Percentiles rank a stretch among this genome's conserved stretches.
These are phyloP conservation scores for Ampelomyces quisqualis DNA, from an alignment of 2,329 filamentous ascomycete species.

Conservation along the genomic window DNA sequence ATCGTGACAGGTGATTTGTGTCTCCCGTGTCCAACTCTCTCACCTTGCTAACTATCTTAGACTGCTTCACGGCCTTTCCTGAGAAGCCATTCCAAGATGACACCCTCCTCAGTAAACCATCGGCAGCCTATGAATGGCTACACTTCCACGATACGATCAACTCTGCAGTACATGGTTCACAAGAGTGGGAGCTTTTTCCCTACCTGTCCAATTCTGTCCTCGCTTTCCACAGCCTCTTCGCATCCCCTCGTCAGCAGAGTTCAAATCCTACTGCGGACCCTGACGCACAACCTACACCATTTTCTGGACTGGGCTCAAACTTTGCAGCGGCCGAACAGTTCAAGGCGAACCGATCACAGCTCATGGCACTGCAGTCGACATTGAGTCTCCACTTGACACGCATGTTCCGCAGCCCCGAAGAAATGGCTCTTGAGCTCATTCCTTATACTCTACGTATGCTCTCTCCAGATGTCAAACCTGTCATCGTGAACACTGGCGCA, in stretches of 20 bases:
- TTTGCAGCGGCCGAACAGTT: conserved; percentile 77
- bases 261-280: conserved; percentile 48
- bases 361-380: conserved; percentile 71
- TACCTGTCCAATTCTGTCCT: conserved; percentile 86
- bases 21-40: background rate
- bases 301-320: conserved; percentile 78
- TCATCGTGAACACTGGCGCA: conserved; percentile 68
- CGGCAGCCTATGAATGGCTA: conserved; percentile 88
- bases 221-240: conserved; percentile 89
- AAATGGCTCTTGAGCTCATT: conserved; percentile 77
- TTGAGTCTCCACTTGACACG: conserved; percentile 72
- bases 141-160: conserved; percentile 87
- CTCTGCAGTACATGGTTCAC: conserved; percentile 73
- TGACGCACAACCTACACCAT: conserved; percentile 60
- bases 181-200: conserved; percentile 88
- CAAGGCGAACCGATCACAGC: conserved; percentile 72
- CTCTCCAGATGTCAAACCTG: conserved; percentile 85
- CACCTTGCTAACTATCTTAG: conserved; percentile 36
- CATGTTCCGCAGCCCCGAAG: conserved; percentile 75
- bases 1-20: conserved; percentile 61
- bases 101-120: conserved; percentile 83
- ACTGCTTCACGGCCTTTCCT: conserved; percentile 85
- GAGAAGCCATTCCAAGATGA: conserved; percentile 91
- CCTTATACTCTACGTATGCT: conserved; percentile 83
- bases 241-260: conserved; percentile 56